Evolutionary conservation across 192 early-diverging fungal species (phyloP), one percentile per base, ranked within the genome.

Genomic region (Coemansia sp.): DNA sequence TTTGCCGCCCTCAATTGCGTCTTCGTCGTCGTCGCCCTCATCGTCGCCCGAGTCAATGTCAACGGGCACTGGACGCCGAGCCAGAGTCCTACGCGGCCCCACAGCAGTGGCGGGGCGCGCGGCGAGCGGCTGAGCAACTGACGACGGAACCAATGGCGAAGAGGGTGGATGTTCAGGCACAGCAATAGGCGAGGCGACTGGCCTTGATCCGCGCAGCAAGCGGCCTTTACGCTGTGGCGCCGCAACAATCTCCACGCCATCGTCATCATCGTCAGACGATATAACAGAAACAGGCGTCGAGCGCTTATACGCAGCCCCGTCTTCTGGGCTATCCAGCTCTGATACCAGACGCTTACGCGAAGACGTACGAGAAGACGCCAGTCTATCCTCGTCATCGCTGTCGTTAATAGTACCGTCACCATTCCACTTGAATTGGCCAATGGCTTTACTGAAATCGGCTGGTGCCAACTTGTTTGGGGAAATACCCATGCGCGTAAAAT

Each of bases 131-230:
- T 24, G 49, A 9, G 22, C 9, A 20, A 22, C 20, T 8, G 49
- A 38, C 10, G 36, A 38, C 20, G 20, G 24, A 34, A 38, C 34
- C 40, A 29, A 12, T 8, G 67, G 29, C 55, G 68, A 70, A 2
- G 68, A 51, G 7, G 71, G 64, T 20, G 74, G 57, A 20, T 57
- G 51, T 44, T 71, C 57, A 2, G 63, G 68, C 27, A 57, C 47
- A 1, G 40, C 34, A 5, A 63, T 22, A 16, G 36, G 36, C 36
- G 44, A 15, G 42, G 54, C 63, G 8, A 15, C 40, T 5, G 54
- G 44, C 18, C 79, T 66, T 22, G 79, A 65, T 3, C 80, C 80
- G 12, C 80, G 75, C 72, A 70, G 68, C 38, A 82, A 57, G 16
- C 73, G 22, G 3, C 73, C 72, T 1, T 63, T 38, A n/a, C 72